Evolutionary conservation across 768 basidiomycete species (phyloP).

Genomic region (Aureoboletus auriporus): DNA sequence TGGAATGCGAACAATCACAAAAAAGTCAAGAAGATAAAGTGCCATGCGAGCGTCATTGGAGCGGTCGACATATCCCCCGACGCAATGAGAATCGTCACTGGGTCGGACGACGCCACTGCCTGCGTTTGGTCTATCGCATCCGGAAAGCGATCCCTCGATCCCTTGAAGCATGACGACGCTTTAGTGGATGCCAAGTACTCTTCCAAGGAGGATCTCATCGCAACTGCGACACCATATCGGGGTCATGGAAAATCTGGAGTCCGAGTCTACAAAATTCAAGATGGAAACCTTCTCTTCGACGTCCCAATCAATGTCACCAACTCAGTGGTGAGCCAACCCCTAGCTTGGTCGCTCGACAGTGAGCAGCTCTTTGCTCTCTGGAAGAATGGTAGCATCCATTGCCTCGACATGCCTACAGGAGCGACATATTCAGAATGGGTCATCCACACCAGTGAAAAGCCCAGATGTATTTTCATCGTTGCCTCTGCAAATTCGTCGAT

Average conservation of each 20-base stretch:
- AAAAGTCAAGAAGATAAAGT: neutral
- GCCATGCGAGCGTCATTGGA: neutral
- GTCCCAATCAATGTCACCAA: neutral
- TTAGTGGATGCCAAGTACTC: neutral
- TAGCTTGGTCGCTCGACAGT: neutral
- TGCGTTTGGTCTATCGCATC: neutral
- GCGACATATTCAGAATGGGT: neutral
- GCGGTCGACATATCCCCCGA: neutral
- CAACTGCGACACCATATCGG: neutral
- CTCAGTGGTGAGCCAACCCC: neutral
- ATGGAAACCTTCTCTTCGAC: neutral
- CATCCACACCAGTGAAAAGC: neutral
- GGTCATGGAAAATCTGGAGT: neutral
- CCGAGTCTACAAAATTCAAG: neutral
- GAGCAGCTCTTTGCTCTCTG: neutral
- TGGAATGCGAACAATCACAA: slow-evolving; percentile 3
- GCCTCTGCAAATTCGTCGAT: neutral
- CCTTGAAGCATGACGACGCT: neutral
- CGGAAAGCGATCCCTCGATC: neutral
- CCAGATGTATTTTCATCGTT: neutral
- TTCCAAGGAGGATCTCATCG: neutral
- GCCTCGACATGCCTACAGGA: neutral
- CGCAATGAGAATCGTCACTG: neutral
- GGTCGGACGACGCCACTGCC: neutral
- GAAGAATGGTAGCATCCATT: neutral